Percentiles rank a stretch among this genome's conserved stretches.
phyloP scores from a whole-genome alignment of 441 rosid genomes.

The Aquilaria agallochum region DNA sequence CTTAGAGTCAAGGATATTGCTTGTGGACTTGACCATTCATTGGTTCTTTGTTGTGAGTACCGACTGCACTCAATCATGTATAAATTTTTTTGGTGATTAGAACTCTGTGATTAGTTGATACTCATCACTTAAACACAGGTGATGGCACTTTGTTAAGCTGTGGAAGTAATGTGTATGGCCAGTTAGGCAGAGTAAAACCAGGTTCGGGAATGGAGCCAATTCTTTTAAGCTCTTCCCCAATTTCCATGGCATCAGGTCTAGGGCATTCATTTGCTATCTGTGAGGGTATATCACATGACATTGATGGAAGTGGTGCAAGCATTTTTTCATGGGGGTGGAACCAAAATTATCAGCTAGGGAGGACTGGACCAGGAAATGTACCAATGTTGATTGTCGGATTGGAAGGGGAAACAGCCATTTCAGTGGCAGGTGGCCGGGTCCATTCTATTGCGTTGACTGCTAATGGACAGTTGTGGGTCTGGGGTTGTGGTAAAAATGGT shows the following conservation, averaged over 20 bases:
- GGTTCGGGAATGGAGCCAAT: conserved; percentile 65
- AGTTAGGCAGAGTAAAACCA: conserved; percentile 57
- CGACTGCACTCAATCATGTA: not conserved
- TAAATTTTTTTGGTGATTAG: not conserved
- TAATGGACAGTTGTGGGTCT: conserved; percentile 69
- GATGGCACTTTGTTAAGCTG: conserved; percentile 70
- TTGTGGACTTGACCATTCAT: conserved; percentile 90
- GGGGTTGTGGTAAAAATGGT: conserved; percentile 91
- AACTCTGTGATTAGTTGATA: conserved; percentile 5
- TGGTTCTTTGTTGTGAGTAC: conserved; percentile 71
- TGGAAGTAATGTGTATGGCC: conserved; percentile 83
- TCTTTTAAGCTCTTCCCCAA: conserved; percentile 30
- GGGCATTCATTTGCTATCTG: conserved; percentile 88
- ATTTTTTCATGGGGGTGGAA: conserved; percentile 93
- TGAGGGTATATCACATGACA: conserved; percentile 21
- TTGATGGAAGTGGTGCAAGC: conserved; percentile 18
- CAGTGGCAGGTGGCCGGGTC: conserved; percentile 70
- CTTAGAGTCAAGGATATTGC: conserved; percentile 60
- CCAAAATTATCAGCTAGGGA: conserved; percentile 73
- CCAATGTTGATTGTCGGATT: conserved; percentile 50
- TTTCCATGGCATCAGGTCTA: conserved; percentile 66
- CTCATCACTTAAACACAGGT: conserved; percentile 32
- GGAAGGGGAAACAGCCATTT: conserved; percentile 41
- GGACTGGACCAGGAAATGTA: conserved; percentile 48
- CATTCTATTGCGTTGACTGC: conserved; percentile 72